Conservation (phyloP, 768 basidiomycete genomes). For the Solioccasus polychromus region DNA sequence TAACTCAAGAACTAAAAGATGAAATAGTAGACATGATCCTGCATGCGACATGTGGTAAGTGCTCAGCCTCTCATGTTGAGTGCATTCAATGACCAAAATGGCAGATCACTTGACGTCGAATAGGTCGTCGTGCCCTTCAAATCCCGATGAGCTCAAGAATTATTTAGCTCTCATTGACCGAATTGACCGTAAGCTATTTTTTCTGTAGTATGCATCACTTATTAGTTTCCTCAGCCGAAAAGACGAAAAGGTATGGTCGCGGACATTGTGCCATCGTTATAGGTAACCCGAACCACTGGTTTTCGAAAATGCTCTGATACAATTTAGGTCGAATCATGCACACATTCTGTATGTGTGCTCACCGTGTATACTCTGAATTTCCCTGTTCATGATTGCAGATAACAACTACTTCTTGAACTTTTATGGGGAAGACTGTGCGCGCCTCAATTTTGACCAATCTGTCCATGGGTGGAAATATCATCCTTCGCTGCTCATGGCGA, state of each 20-base stretch:
- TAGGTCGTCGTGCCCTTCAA: constrained; percentile 24
- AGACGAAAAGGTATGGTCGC: background rate
- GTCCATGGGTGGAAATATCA: constrained; percentile 26
- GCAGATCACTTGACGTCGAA: constrained; percentile 28
- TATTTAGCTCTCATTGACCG: constrained; percentile 26
- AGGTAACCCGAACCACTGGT: constrained; percentile 8
- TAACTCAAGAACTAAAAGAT: constrained; percentile 26
- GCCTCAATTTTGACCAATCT: constrained; percentile 35
- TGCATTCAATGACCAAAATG: background rate
- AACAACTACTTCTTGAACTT: constrained; percentile 39
- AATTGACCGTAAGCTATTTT: constrained; percentile 22
- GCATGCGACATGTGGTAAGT: constrained; percentile 27
- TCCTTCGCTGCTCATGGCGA: constrained; percentile 37
- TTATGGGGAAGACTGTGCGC: constrained; percentile 42
- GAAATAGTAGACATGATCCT: constrained; percentile 26
- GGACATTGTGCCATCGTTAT: constrained; percentile 21
- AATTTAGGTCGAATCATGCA: constrained; percentile 32
- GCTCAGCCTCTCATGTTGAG: background rate
- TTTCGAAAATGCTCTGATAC: background rate
- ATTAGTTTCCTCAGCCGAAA: constrained; percentile 18
- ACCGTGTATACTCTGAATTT: background rate
- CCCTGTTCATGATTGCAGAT: constrained; percentile 24
- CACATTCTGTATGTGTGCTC: constrained; percentile 25
- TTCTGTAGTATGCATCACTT: too few species aligned
- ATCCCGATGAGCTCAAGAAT: constrained; percentile 15